Evolutionary conservation across 306 rosid genomes (phyloP), one percentile per base, ranked within the genome.

Genomic region (Dryas octopetala): DNA sequence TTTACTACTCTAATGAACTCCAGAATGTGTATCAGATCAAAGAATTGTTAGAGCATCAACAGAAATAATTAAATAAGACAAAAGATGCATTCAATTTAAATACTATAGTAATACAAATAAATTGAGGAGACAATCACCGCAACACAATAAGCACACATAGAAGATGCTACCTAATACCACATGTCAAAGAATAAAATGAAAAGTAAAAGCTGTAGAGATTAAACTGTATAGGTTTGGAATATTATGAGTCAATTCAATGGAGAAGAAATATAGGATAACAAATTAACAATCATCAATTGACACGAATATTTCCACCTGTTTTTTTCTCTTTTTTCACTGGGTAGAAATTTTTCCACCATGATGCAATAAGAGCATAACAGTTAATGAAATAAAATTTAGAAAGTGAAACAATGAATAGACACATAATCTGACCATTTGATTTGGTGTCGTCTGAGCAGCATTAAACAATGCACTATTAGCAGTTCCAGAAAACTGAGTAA

Each of bases 401-500:
- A 17, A 46, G 12, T 69, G 70, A 69, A 61, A 62, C 8, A 9
- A 23, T 6, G 78, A 55, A 68, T 23, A 64, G 49, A 58, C 61
- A 63, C 6, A 57, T 60, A 23, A 73, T 77, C 90, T 61, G 69
- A 91, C 97, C 98, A 94, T 90, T 84, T 91, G 97, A 85, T 87
- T 91, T 59, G 92, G 80, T 58, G 97, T 87, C 50, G 97, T 85
- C 86, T 94, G 98, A 71, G 94, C 93, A 76, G 95, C 95, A 85
- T 88, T 94, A 72, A 85, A 94, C 78, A 91, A 72, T n/a, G 95
- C 90, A 82, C 74, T 91, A 80, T 91, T 91, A 38, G 98, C 91
- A 85, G 90, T 54, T 62, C 87, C 82, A 72, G 98, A 80, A 85
- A 94, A 91, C 87, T 91, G 97, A 80, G 84, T 71, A 72, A 91